Conservation (phyloP, 768 basidiomycete species). For the Kwoniella heveanensis region DNA sequence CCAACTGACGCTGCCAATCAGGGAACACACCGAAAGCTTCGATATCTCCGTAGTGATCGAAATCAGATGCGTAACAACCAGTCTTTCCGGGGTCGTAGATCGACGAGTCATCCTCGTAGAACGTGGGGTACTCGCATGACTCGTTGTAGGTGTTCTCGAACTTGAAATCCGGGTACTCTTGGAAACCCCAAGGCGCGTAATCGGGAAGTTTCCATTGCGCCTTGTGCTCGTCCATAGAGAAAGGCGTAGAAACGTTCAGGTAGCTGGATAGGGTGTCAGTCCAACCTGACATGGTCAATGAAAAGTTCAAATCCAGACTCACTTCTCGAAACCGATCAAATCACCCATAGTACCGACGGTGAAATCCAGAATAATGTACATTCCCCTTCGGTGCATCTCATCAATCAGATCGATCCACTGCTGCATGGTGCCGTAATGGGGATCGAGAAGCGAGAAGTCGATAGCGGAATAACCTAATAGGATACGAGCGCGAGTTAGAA, state of each 20-base stretch:
- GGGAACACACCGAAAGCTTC: conserved; percentile 90
- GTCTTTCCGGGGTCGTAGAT: conserved; percentile 63
- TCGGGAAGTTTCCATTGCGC: conserved; percentile 72
- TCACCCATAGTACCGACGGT: conserved; percentile 92
- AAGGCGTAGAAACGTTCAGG: conserved; percentile 79
- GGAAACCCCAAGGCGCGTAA: conserved; percentile 83
- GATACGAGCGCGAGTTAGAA: too few species aligned
- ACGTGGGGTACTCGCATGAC: conserved; percentile 73
- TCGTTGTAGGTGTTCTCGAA: conserved; percentile 70
- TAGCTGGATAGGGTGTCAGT: conserved; percentile 59
- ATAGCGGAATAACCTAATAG: conserved; percentile 95
- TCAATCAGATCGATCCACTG: conserved; percentile 80
- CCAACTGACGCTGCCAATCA: conserved; percentile 78
- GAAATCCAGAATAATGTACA: conserved; percentile 93
- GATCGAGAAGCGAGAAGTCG: conserved; percentile 86
- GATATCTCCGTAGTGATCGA: conserved; percentile 95
- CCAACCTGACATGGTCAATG: background rate
- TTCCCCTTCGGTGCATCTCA: conserved; percentile 73
- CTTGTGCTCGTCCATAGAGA: conserved; percentile 71
- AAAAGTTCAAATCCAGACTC: conserved; percentile 42
- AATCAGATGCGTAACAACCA: conserved; percentile 80
- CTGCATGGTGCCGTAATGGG: conserved; percentile 81
- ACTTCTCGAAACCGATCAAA: conserved; percentile 83
- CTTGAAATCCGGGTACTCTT: conserved; percentile 80
- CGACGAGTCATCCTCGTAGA: conserved; percentile 78